Conservation (phyloP, 148 eudicot species). For the Chenopodium formosanum region DNA sequence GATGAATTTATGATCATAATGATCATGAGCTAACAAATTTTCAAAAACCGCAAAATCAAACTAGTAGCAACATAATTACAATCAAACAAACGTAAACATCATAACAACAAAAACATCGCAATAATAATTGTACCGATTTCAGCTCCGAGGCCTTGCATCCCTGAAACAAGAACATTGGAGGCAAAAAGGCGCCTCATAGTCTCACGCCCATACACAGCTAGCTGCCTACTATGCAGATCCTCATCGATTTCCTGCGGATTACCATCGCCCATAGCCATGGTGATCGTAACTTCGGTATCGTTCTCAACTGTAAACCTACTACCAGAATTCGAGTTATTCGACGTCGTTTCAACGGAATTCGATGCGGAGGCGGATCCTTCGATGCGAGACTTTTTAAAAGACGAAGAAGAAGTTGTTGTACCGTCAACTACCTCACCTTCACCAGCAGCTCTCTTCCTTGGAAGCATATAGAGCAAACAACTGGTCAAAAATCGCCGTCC, state of each 20-base stretch:
- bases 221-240: constrained; percentile 93
- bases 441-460: constrained; percentile 57
- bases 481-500: constrained; percentile 50
- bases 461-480: constrained; percentile 81
- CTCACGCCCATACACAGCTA: constrained; percentile 84
- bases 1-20: neutral
- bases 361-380: constrained; percentile 31
- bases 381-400: constrained; percentile 47
- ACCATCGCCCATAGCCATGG: constrained; percentile 42
- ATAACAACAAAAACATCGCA: neutral
- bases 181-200: constrained; percentile 74
- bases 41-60: neutral
- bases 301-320: constrained; percentile 11
- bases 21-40: neutral
- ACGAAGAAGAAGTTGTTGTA: constrained; percentile 22
- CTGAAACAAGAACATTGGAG: constrained; percentile 72
- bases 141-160: constrained; percentile 89
- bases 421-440: constrained; percentile 51
- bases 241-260: constrained; percentile 65
- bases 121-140: constrained; percentile 55
- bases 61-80: neutral
- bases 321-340: constrained; percentile 15
- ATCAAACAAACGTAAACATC: neutral
- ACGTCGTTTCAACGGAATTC: constrained; percentile 9
- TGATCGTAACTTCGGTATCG: constrained; percentile 24